Base-by-base conservation (phyloP, 352 stramenopile species). In the Globisporangium recalcitrans region DNA sequence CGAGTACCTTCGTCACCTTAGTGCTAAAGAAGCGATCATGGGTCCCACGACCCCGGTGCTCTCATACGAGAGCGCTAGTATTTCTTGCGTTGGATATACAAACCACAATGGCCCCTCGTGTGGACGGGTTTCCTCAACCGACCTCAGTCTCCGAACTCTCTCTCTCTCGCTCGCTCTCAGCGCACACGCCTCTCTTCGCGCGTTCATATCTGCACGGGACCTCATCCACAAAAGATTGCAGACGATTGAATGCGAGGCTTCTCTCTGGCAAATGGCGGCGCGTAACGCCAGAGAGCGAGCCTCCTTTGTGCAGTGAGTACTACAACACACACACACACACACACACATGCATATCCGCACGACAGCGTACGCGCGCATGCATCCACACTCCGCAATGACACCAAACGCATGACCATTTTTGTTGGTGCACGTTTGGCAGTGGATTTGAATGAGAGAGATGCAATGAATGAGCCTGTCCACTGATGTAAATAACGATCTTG, bases 41-140 rank as follows among this genome's bases (percentile, higher is more conserved):
- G 77, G 82, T 90, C 80, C 80, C 80, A 71, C 42, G 78, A 90
- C 82, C 80, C 78, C 80, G 78, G 78, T 85, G 80, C 80, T 78
- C 67, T 64, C 57, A 40, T 55, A 38, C 29, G 55, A 72, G 73
- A 79, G 76, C 77, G 80, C 80, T 87, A 87, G 80, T 65, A 84
- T 70, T 72, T 60, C n/a, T n/a, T 57, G 46, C 10, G 4, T 21
- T 22, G 38, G 27, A 57, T 51, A 52, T n/a, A 19, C 9, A n/a
- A 36, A 52, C 27, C 6, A 31, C 0, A 29, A 29, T 8, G 51
- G 21, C 49, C 59, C 59, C 14, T 21, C 13, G 44, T 38, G 60
- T 46, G 60, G 60, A 46, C 53, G 60, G 8, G 31, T 24, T 13
- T 55, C 49, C 49, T 55, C 49, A 19, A 36, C 27, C 26, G 21